Evolutionary conservation across 768 basidiomycete species (phyloP).

Genomic region (Serendipita sp.): DNA sequence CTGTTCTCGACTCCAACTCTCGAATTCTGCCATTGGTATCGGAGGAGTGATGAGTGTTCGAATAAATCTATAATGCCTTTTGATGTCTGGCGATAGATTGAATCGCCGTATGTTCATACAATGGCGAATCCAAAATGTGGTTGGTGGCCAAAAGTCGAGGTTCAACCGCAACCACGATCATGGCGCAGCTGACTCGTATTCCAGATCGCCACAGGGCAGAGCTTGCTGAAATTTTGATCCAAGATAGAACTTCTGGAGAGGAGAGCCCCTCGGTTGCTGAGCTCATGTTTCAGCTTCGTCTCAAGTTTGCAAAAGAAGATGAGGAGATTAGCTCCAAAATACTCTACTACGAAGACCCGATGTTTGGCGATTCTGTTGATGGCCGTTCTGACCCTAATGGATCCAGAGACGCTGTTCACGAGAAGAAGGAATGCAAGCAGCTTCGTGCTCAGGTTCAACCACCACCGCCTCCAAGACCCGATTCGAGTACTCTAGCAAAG

Average conservation of each 20-base stretch:
- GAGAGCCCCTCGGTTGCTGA: neutral
- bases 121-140: neutral
- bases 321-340: neutral
- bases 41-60: neutral
- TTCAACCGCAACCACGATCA: neutral
- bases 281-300: neutral
- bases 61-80: neutral
- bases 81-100: neutral
- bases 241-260: neutral
- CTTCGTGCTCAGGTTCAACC: too few species aligned
- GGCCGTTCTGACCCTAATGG: too few species aligned
- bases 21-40: constrained; percentile 22
- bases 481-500: neutral
- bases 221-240: neutral
- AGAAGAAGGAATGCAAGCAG: too few species aligned
- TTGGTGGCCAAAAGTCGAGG: neutral
- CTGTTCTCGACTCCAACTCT: constrained; percentile 45
- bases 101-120: neutral
- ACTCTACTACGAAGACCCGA: neutral
- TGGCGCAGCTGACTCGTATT: neutral
- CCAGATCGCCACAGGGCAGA: neutral
- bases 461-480: neutral
- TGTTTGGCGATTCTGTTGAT: too few species aligned
- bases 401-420: too few species aligned
- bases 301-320: neutral